Conservation (phyloP, 352 stramenopile species). For the Pythium grandisporangium region DNA sequence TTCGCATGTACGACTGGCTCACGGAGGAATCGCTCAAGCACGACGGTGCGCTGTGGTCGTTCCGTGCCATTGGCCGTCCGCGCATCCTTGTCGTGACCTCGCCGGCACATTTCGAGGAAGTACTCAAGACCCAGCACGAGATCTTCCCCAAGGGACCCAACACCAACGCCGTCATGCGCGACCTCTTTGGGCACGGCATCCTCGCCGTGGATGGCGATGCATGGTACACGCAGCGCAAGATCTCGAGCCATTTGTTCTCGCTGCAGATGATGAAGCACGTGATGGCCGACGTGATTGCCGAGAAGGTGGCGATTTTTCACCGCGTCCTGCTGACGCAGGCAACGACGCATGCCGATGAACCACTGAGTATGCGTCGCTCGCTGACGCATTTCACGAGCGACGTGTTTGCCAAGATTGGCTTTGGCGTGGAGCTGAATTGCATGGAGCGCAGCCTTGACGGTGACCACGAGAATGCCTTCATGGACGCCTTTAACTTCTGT, state of each 20-base stretch:
- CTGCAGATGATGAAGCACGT: conserved; percentile 15
- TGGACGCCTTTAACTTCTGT: conserved; percentile 8
- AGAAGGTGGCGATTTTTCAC: too few species aligned
- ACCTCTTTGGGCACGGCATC: conserved; percentile 16
- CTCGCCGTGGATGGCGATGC: conserved; percentile 17
- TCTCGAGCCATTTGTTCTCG: conserved; percentile 20
- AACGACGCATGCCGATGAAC: neutral
- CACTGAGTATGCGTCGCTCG: conserved; percentile 5
- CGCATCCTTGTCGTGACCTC: conserved; percentile 14
- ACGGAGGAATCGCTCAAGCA: too few species aligned
- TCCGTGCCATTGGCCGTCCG: conserved; percentile 8
- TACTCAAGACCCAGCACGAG: conserved; percentile 26
- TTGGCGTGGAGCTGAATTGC: conserved; percentile 38
- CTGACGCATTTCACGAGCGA: conserved; percentile 33
- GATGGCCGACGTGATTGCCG: too few species aligned
- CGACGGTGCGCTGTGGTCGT: too few species aligned
- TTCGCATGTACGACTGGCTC: too few species aligned
- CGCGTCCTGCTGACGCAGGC: too few species aligned
- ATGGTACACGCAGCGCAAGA: conserved; percentile 24
- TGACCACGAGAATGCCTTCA: conserved; percentile 10
- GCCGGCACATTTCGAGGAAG: conserved; percentile 18
- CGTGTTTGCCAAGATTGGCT: conserved; percentile 46
- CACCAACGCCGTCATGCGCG: conserved; percentile 11
- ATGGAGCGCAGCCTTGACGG: conserved; percentile 9
- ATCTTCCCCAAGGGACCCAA: conserved; percentile 21